phyloP scores from a whole-genome alignment of 768 basidiomycete species.

The Coprinopsis marcescibilis region DNA sequence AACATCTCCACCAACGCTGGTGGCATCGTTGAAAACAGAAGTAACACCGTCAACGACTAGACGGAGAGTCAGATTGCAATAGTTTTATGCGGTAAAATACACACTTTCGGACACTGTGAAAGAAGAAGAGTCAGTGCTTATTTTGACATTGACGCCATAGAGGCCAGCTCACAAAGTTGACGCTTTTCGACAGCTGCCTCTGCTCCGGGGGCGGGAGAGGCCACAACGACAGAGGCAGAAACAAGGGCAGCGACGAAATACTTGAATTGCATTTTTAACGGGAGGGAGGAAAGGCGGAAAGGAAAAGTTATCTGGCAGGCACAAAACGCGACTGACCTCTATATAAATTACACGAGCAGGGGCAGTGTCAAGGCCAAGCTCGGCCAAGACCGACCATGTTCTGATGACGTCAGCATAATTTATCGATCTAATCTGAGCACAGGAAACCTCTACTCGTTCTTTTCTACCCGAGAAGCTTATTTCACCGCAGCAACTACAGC shows the following conservation, averaged over 20 bases:
- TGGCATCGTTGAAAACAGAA: conserved; percentile 33
- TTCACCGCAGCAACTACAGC: conserved; percentile 4
- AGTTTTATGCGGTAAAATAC: too few species aligned
- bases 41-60: conserved; percentile 29
- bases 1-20: conserved; percentile 21
- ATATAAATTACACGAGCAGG: too few species aligned
- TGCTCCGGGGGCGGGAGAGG: conserved; percentile 27
- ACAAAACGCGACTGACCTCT: too few species aligned
- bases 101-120: too few species aligned
- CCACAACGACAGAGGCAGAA: conserved; percentile 28
- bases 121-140: too few species aligned
- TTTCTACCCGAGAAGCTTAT: background rate
- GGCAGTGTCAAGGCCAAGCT: conserved; percentile 5
- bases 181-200: conserved; percentile 29
- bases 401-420: conserved; percentile 1
- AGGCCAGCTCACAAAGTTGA: too few species aligned
- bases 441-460: background rate
- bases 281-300: conserved; percentile 13
- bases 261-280: conserved; percentile 35
- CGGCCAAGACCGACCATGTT: background rate
- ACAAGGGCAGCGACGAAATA: conserved; percentile 30
- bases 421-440: background rate
- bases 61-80: too few species aligned
- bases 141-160: too few species aligned
- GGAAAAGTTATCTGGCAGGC: too few species aligned